phyloP scores from a whole-genome alignment of 352 stramenopile genomes.

The Phytopythium vexans region DNA sequence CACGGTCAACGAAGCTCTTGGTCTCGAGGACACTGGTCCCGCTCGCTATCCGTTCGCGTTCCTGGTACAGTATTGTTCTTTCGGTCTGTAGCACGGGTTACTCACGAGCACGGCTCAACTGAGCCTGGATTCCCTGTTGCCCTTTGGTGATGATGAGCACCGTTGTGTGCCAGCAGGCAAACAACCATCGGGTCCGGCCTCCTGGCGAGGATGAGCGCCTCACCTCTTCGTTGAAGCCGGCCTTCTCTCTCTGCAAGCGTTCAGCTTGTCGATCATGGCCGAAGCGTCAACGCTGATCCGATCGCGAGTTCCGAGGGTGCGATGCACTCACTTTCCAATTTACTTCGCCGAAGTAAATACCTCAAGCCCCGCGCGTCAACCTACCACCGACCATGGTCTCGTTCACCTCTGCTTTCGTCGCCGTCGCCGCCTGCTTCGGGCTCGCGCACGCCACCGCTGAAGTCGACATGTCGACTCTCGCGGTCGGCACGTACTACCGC shows the following conservation, averaged over 20 bases:
- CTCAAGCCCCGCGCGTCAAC: neutral
- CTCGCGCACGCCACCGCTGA: conserved; percentile 2
- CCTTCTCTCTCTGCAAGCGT: neutral
- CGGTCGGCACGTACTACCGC: conserved; percentile 32
- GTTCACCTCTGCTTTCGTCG: conserved; percentile 9
- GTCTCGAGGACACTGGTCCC: no score
- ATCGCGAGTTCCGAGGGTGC: neutral
- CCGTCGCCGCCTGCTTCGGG: conserved; percentile 4
- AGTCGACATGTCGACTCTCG: conserved; percentile 19
- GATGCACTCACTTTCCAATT: conserved; percentile 4
- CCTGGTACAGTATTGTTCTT: no score
- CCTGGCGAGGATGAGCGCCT: no score
- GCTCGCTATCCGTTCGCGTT: no score
- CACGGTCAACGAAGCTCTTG: no score
- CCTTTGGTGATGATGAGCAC: no score
- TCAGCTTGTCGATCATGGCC: neutral
- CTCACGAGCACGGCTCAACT: no score
- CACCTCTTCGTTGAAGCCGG: neutral
- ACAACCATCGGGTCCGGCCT: no score
- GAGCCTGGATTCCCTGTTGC: no score
- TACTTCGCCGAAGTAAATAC: conserved; percentile 7
- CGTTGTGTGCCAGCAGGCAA: no score
- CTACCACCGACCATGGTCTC: conserved; percentile 14
- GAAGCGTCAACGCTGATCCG: neutral
- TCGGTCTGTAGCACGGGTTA: no score